Conservation (phyloP, 1,284 basidiomycete species). For the Austroboletus niveus region DNA sequence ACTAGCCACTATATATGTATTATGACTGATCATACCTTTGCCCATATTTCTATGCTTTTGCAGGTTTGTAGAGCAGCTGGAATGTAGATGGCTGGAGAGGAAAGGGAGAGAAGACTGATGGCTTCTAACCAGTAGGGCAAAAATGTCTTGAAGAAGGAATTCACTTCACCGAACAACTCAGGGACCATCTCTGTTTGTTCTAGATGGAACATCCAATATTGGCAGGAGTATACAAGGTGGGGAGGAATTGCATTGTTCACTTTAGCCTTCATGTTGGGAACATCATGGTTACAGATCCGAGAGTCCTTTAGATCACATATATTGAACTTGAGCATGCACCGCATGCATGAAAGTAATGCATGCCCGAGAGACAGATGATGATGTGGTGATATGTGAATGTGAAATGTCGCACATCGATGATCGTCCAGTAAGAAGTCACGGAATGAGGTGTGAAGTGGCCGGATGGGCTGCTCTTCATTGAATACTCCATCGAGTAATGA, state of each 20-base stretch:
- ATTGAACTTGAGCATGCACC: slow-evolving; percentile 3
- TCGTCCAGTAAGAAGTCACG: slow-evolving; percentile 7
- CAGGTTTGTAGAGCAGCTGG: slow-evolving; percentile 5
- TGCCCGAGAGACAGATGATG: neutral
- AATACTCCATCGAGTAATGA: slow-evolving; percentile 1
- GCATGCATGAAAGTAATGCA: slow-evolving; percentile 5
- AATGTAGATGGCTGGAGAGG: neutral
- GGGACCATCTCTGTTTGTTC: neutral
- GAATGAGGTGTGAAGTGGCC: slow-evolving; percentile 1
- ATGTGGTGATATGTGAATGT: neutral
- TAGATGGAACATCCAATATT: slow-evolving; percentile 11
- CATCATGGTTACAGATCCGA: neutral
- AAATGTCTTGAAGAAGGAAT: neutral
- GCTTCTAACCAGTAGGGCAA: slow-evolving; percentile 10
- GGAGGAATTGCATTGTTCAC: slow-evolving; percentile 1
- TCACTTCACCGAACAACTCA: neutral
- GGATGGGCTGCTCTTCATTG: neutral
- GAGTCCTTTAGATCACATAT: slow-evolving; percentile 8
- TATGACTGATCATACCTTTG: neutral
- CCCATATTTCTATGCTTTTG: neutral
- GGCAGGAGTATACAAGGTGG: slow-evolving; percentile 7
- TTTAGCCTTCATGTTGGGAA: neutral
- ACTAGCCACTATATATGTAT: too few species aligned
- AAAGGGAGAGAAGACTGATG: slow-evolving; percentile 1
- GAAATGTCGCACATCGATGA: neutral